Evolutionary conservation across 352 stramenopile genomes (phyloP).

Genomic region (Pythium dissotocum): DNA sequence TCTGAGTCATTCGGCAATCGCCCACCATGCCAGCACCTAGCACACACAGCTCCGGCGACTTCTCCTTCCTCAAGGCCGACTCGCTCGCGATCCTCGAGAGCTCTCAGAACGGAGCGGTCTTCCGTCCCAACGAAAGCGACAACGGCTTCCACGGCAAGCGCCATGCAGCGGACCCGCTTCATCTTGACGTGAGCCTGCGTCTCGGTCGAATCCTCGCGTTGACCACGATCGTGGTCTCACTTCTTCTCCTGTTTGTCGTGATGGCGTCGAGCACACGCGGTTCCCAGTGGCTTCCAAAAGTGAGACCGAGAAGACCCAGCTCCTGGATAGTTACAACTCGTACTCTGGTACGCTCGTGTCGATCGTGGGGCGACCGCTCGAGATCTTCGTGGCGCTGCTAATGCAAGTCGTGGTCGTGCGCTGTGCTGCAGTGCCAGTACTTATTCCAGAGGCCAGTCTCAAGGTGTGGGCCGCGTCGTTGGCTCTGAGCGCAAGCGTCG

Average conservation of each 20-base stretch:
- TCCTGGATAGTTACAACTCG: slow-evolving; percentile 7
- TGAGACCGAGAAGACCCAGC: slow-evolving; percentile 2
- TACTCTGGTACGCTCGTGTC: slow-evolving; percentile 4
- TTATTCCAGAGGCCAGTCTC: background rate
- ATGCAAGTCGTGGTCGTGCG: too few relatives aligned
- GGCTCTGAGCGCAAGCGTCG: background rate
- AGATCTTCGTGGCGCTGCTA: background rate
- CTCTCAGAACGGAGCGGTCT: background rate
- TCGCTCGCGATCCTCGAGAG: slow-evolving; percentile 13
- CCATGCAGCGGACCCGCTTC: background rate
- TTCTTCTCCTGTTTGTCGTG: slow-evolving; percentile 5
- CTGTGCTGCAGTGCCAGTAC: too few relatives aligned
- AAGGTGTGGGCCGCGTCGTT: background rate
- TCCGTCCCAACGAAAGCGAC: background rate
- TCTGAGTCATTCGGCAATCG: too few relatives aligned
- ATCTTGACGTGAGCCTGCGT: background rate
- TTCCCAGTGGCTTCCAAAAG: slow-evolving; percentile 3
- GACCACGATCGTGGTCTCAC: background rate
- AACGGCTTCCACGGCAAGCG: background rate
- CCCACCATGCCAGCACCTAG: too few relatives aligned
- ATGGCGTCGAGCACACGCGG: slow-evolving; percentile 5
- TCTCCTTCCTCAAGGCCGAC: background rate
- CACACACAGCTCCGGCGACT: too few relatives aligned
- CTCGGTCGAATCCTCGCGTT: background rate
- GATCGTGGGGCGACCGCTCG: background rate